These are phyloP conservation scores for Dentiscutata heterogama DNA, from an alignment of 371 early-diverging fungal species.

Conservation along the genomic window DNA sequence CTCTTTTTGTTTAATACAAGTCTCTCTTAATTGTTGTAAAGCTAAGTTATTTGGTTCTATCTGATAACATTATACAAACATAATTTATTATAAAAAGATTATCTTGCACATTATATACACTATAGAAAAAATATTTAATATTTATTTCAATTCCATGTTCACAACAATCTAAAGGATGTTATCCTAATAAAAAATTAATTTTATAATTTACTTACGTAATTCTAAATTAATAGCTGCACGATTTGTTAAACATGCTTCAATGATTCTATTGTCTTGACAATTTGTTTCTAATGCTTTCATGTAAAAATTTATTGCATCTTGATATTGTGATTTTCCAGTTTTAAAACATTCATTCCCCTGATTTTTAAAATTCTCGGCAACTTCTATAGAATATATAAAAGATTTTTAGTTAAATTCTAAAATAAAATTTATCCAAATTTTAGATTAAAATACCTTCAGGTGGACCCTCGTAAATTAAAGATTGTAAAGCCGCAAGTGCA, in stretches of 20 bases:
- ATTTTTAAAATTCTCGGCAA: constrained; percentile 93
- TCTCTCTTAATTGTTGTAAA: constrained; percentile 59
- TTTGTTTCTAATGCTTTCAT: constrained; percentile 87
- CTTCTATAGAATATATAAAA: constrained; percentile 64
- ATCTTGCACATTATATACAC: not conserved
- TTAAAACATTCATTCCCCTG: constrained; percentile 95
- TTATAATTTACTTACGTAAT: constrained; percentile 63
- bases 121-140: not conserved
- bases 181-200: not conserved
- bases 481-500: constrained; percentile 85
- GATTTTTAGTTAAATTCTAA: not conserved
- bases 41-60: constrained; percentile 78
- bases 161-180: constrained; percentile 91
- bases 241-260: constrained; percentile 84
- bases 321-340: constrained; percentile 72
- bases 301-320: constrained; percentile 88
- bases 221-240: constrained; percentile 95
- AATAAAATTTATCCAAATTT: not conserved
- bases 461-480: constrained; percentile 92
- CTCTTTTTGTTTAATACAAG: constrained; percentile 59
- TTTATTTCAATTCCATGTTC: constrained; percentile 67
- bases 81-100: not conserved
- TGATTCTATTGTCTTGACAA: constrained; percentile 79
- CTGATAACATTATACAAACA: constrained; percentile 18
- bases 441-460: constrained; percentile 80